These are phyloP conservation scores for Fusarium nurragi DNA, from an alignment of 2,329 filamentous ascomycete genomes.

Conservation along the genomic window DNA sequence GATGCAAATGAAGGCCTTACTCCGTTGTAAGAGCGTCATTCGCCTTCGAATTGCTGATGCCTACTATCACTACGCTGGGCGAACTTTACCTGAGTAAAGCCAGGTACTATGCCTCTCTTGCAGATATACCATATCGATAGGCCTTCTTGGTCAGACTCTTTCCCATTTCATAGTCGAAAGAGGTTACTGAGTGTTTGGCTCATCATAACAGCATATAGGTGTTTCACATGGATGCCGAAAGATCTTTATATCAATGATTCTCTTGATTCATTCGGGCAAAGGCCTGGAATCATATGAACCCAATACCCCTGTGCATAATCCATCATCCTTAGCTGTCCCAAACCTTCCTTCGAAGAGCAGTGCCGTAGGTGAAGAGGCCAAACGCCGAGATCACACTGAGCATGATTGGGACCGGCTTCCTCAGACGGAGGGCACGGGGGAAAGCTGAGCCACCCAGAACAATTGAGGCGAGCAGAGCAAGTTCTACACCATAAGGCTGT, in stretches of 20 bases:
- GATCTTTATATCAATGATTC: background rate
- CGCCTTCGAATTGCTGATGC: too few relatives aligned
- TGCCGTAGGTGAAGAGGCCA: conserved; percentile 82
- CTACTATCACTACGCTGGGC: too few relatives aligned
- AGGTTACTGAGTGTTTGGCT: background rate
- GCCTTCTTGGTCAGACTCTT: background rate
- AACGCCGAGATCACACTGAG: conserved; percentile 82
- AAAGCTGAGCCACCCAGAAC: conserved; percentile 85
- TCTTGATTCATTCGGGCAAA: background rate
- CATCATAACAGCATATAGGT: background rate
- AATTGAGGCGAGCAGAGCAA: conserved; percentile 87
- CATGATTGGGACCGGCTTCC: conserved; percentile 84
- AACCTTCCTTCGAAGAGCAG: conserved; percentile 63
- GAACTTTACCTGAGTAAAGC: background rate
- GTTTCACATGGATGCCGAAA: background rate
- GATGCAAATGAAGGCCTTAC: too few relatives aligned
- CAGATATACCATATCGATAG: background rate
- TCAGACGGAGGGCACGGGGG: conserved; percentile 82
- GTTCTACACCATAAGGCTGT: conserved; percentile 84
- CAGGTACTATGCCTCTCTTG: background rate
- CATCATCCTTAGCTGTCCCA: background rate
- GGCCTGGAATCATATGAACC: background rate
- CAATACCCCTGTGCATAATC: background rate
- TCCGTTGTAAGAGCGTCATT: too few relatives aligned
- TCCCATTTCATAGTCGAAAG: background rate